Evolutionary conservation across 768 basidiomycete genomes (phyloP).

Genomic region (Leucogyrophana mollusca): DNA sequence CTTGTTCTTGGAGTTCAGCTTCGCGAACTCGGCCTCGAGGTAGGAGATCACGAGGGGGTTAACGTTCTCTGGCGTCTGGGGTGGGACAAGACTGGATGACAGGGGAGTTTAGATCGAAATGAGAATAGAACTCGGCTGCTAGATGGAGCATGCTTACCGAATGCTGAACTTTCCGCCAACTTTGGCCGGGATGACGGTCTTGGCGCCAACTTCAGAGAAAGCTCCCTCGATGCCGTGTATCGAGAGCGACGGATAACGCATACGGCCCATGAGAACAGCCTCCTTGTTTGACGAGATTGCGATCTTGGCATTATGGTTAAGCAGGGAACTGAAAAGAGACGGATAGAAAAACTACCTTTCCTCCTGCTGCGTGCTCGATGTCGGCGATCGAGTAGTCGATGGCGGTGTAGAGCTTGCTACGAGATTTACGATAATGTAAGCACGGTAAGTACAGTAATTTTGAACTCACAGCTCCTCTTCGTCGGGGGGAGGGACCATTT

Average conservation of each 20-base stretch:
- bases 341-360: conserved; percentile 25
- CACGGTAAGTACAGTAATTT: neutral
- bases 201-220: conserved; percentile 77
- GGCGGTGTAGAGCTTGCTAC: conserved; percentile 65
- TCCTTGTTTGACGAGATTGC: conserved; percentile 78
- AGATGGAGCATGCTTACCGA: conserved; percentile 47
- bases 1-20: conserved; percentile 83
- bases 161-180: conserved; percentile 93
- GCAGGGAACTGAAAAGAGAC: neutral
- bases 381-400: conserved; percentile 75
- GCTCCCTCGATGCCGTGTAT: conserved; percentile 97
- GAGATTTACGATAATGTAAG: neutral
- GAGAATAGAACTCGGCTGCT: neutral
- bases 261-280: conserved; percentile 84
- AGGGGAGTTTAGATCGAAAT: neutral
- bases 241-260: conserved; percentile 87
- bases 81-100: conserved; percentile 68
- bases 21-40: conserved; percentile 77
- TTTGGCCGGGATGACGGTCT: conserved; percentile 94
- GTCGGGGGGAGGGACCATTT: conserved; percentile 73
- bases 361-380: conserved; percentile 77
- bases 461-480: conserved; percentile 63
- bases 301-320: conserved; percentile 33
- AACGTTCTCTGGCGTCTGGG: conserved; percentile 77
- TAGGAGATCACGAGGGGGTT: conserved; percentile 70